Evolutionary conservation across 495 filamentous ascomycete species (phyloP).

Genomic region (Gamarada debralockiae): DNA sequence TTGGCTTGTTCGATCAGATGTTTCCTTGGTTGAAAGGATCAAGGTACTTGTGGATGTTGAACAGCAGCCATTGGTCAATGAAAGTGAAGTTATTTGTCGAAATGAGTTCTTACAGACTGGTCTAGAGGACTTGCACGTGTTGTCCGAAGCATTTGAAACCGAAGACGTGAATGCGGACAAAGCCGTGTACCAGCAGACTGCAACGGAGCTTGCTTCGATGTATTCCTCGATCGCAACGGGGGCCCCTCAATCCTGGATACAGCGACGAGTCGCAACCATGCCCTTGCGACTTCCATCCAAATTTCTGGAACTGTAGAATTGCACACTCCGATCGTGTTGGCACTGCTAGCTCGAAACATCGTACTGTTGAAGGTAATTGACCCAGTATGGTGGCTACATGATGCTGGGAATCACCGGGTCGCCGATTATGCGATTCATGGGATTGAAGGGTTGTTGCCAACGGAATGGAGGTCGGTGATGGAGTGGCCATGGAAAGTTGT

Average conservation of each 20-base stretch:
- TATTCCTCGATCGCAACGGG: background rate
- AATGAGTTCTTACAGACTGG: background rate
- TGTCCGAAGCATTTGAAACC: conserved; percentile 1
- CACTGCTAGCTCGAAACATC: conserved; percentile 7
- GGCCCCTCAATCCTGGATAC: background rate
- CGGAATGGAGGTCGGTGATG: conserved; percentile 15
- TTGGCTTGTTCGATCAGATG: conserved; percentile 2
- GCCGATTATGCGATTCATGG: conserved; percentile 6
- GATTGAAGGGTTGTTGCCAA: background rate
- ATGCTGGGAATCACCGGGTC: conserved; percentile 1
- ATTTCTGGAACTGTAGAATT: conserved; percentile 13
- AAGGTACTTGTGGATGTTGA: conserved; percentile 10
- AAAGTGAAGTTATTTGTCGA: background rate
- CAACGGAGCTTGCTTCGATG: conserved; percentile 1
- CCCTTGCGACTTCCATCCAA: conserved; percentile 5
- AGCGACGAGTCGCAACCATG: conserved; percentile 7
- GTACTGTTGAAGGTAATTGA: conserved; percentile 13
- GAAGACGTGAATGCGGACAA: background rate
- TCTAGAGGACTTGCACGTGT: background rate
- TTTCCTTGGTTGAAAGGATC: conserved; percentile 4
- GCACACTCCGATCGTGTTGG: conserved; percentile 7
- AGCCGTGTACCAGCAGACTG: background rate
- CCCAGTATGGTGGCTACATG: conserved; percentile 17
- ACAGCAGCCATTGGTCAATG: background rate
- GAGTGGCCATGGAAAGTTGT: conserved; percentile 14